Evolutionary conservation across 2,329 filamentous ascomycete genomes (phyloP).

Genomic region (Penicillium griseofulvum): DNA sequence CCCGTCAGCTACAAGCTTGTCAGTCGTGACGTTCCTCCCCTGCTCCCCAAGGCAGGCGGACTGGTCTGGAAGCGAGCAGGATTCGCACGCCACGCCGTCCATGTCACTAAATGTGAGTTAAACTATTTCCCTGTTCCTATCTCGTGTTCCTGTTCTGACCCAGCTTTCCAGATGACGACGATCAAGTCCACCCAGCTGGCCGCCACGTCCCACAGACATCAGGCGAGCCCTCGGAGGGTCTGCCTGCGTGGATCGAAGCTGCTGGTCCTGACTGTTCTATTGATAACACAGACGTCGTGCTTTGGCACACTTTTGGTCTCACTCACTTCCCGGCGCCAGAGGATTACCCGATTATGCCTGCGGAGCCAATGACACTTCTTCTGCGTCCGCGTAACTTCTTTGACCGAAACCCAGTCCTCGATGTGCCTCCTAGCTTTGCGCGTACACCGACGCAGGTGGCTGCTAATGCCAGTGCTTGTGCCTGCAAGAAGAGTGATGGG

Average conservation of each 20-base stretch:
- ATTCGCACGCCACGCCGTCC: slow-evolving; percentile 81
- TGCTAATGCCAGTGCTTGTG: slow-evolving; percentile 39
- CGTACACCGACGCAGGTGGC: slow-evolving; percentile 69
- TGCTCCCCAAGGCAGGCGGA: slow-evolving; percentile 77
- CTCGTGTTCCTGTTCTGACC: not conserved
- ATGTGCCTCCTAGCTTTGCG: slow-evolving; percentile 74
- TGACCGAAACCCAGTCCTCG: slow-evolving; percentile 71
- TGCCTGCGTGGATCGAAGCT: slow-evolving; percentile 69
- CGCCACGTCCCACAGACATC: slow-evolving; percentile 86
- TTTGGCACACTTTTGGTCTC: slow-evolving; percentile 92
- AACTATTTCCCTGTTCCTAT: not conserved
- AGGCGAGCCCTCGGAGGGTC: slow-evolving; percentile 69
- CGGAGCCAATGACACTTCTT: slow-evolving; percentile 77
- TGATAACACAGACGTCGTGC: slow-evolving; percentile 79
- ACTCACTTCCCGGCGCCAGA: slow-evolving; percentile 87
- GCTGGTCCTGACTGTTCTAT: slow-evolving; percentile 66
- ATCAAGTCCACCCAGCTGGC: slow-evolving; percentile 80
- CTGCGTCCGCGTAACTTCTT: slow-evolving; percentile 83
- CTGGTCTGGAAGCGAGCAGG: slow-evolving; percentile 87
- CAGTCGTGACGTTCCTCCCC: slow-evolving; percentile 72
- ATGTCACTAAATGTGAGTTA: slow-evolving; percentile 80
- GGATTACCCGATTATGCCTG: slow-evolving; percentile 90
- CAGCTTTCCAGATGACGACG: slow-evolving; percentile 62
- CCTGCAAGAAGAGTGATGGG: slow-evolving; percentile 38
- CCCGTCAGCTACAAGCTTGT: slow-evolving; percentile 86